Conservation (phyloP, 2,329 filamentous ascomycete genomes). For the Epichloe gansuensis region DNA sequence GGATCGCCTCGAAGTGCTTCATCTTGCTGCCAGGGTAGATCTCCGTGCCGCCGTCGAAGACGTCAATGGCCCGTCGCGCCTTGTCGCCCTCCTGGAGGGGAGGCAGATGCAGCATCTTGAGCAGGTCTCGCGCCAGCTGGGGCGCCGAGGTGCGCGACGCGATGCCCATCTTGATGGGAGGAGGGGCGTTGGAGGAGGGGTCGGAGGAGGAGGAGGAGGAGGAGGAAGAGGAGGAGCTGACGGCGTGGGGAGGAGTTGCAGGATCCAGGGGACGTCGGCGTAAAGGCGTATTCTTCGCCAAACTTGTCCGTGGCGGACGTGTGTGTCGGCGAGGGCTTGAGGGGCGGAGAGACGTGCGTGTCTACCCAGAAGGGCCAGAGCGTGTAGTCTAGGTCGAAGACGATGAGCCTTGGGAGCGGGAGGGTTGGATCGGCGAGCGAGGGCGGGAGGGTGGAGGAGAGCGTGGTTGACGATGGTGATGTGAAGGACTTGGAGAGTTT, state of each 20-base stretch:
- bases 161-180: slow-evolving; percentile 45
- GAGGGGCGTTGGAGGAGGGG: slow-evolving; percentile 8
- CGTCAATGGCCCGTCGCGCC: slow-evolving; percentile 38
- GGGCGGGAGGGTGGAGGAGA: slow-evolving; percentile 18
- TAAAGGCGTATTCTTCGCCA: slow-evolving; percentile 60
- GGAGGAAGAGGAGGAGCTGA: slow-evolving; percentile 13
- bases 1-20: slow-evolving; percentile 68
- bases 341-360: slow-evolving; percentile 70
- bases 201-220: slow-evolving; percentile 12
- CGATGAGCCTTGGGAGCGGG: slow-evolving; percentile 69
- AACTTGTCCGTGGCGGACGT: slow-evolving; percentile 37
- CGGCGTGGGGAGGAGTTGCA: slow-evolving; percentile 39
- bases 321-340: slow-evolving; percentile 38
- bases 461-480: slow-evolving; percentile 2
- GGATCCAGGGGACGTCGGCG: slow-evolving; percentile 52
- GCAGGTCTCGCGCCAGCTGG: slow-evolving; percentile 66
- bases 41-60: slow-evolving; percentile 49
- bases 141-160: slow-evolving; percentile 75
- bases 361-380: slow-evolving; percentile 99
- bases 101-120: slow-evolving; percentile 57
- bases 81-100: slow-evolving; percentile 19
- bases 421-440: slow-evolving; percentile 40
- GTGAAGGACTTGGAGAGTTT: slow-evolving; percentile 20
- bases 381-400: slow-evolving; percentile 96
- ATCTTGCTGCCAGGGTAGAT: slow-evolving; percentile 72